phyloP scores from a whole-genome alignment of 2,329 filamentous ascomycete genomes.

The Penicillium sp. region DNA sequence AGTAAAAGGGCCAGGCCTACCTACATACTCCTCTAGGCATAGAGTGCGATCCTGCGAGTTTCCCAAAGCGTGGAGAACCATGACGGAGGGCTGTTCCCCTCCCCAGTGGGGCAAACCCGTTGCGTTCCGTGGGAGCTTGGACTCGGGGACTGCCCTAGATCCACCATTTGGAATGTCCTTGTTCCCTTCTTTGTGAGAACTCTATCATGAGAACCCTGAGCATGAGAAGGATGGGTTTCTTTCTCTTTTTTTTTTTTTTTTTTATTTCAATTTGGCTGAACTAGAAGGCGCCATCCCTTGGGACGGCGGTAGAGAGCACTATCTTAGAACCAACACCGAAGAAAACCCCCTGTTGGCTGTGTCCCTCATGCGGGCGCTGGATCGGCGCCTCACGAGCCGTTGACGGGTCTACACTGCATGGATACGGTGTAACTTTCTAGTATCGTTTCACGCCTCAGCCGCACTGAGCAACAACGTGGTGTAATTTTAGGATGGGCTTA shows the following conservation, averaged over 20 bases:
- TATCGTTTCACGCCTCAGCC: slow-evolving; percentile 7
- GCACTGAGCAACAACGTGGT: slow-evolving; percentile 4
- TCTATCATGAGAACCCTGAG: too few species aligned
- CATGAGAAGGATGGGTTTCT: too few species aligned
- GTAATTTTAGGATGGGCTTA: slow-evolving; percentile 23
- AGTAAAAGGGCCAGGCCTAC: not conserved
- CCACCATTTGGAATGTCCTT: slow-evolving; percentile 12
- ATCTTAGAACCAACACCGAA: not conserved
- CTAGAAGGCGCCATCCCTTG: too few species aligned
- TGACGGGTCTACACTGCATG: not conserved
- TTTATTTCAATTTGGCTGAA: too few species aligned
- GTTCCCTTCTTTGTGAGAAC: not conserved
- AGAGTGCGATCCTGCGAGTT: slow-evolving; percentile 14
- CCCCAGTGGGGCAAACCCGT: slow-evolving; percentile 20
- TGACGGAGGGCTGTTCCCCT: not conserved
- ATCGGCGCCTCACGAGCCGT: slow-evolving; percentile 2
- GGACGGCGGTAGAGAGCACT: slow-evolving; percentile 3
- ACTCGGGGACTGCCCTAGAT: slow-evolving; percentile 6
- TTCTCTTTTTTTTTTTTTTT: too few species aligned
- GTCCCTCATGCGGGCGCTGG: not conserved
- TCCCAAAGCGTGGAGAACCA: slow-evolving; percentile 8
- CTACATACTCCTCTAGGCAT: slow-evolving; percentile 2
- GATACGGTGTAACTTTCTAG: not conserved
- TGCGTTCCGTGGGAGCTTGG: slow-evolving; percentile 21
- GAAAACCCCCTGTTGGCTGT: not conserved